Conservation (phyloP, 106 monocot genomes). For the Gastrodia elata region DNA sequence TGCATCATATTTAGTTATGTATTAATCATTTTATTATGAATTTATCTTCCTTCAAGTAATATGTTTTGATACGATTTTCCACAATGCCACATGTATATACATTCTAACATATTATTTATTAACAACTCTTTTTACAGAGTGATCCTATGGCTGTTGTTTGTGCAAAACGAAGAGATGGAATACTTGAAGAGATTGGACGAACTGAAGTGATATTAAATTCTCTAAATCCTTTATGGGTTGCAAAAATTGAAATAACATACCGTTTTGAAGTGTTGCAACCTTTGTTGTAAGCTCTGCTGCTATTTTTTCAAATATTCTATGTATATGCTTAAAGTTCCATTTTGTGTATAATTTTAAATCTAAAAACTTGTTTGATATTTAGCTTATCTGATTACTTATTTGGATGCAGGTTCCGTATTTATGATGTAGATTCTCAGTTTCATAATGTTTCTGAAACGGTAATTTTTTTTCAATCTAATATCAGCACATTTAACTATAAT, state of each 20-base stretch:
- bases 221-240: constrained; percentile 75
- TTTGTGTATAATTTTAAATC: neutral
- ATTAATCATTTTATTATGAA: neutral
- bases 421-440: constrained; percentile 76
- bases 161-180: constrained; percentile 72
- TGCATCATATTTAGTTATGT: neutral
- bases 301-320: constrained; percentile 11
- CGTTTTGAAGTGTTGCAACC: constrained; percentile 84
- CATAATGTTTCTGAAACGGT: constrained; percentile 72
- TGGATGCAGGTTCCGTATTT: constrained; percentile 69
- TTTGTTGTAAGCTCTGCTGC: constrained; percentile 69
- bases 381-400: constrained; percentile 9
- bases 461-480: neutral
- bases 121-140: constrained; percentile 50
- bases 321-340: neutral
- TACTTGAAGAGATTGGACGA: constrained; percentile 84
- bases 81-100: neutral
- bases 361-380: neutral
- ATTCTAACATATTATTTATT: constrained; percentile 4
- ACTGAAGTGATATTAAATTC: constrained; percentile 95
- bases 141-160: constrained; percentile 86
- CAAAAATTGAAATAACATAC: constrained; percentile 57
- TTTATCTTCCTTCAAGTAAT: neutral
- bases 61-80: neutral
- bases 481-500: neutral